These are phyloP conservation scores for Plectosphaerella sp. DNA, from an alignment of 2,329 filamentous ascomycete genomes.

Conservation along the genomic window DNA sequence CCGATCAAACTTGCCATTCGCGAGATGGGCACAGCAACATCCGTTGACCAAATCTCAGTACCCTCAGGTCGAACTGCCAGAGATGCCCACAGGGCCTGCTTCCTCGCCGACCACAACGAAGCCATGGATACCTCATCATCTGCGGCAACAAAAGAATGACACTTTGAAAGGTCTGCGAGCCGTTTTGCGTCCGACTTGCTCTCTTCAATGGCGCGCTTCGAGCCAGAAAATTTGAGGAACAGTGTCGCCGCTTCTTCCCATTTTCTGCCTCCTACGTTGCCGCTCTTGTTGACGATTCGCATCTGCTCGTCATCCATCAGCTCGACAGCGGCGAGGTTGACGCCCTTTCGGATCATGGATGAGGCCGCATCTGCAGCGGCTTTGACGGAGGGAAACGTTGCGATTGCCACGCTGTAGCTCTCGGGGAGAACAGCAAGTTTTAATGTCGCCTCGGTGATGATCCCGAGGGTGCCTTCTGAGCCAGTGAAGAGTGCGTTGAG, in stretches of 20 bases:
- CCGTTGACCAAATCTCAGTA: conserved; percentile 71
- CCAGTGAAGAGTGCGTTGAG: conserved; percentile 66
- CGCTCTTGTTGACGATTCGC: conserved; percentile 60
- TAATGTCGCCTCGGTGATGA: conserved; percentile 66
- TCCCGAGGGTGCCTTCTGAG: conserved; percentile 66
- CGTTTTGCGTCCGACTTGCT: conserved; percentile 53
- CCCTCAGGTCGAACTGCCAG: conserved; percentile 59
- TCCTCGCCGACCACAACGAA: conserved; percentile 72
- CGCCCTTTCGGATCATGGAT: conserved; percentile 57
- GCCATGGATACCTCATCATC: conserved; percentile 57
- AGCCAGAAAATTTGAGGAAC: conserved; percentile 73
- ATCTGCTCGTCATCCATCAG: conserved; percentile 63
- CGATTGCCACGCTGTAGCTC: conserved; percentile 61
- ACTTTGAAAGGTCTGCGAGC: conserved; percentile 44
- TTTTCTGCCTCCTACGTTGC: conserved; percentile 50
- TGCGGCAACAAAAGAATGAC: conserved; percentile 65
- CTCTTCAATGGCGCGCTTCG: conserved; percentile 53
- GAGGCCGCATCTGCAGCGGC: conserved; percentile 61
- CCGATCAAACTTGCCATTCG: conserved; percentile 65
- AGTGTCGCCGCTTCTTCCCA: conserved; percentile 70
- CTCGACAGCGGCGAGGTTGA: conserved; percentile 63
- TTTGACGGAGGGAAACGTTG: conserved; percentile 53
- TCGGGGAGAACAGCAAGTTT: conserved; percentile 63
- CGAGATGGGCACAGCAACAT: conserved; percentile 74
- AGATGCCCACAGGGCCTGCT: conserved; percentile 70